These are phyloP conservation scores for Chaetomium sp. DNA, from an alignment of 2,329 filamentous ascomycete genomes.

Conservation along the genomic window DNA sequence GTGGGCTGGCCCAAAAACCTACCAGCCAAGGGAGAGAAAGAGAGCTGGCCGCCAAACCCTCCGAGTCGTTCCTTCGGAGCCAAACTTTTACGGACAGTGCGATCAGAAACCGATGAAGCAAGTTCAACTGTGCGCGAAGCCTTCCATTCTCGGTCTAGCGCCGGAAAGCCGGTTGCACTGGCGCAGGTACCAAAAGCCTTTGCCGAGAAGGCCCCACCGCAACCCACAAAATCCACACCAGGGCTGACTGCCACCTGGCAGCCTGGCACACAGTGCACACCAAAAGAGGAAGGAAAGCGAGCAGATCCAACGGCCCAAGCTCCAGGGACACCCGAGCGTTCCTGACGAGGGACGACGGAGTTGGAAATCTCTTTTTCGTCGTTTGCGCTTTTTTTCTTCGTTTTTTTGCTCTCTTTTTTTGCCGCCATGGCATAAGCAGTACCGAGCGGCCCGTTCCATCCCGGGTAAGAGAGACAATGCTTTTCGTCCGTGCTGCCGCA, in stretches of 20 bases:
- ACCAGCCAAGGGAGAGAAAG: not conserved
- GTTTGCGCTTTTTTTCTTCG: too few species aligned
- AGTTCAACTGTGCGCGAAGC: not conserved
- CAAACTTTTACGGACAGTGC: not conserved
- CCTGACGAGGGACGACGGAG: too few species aligned
- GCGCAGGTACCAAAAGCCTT: conserved; percentile 10
- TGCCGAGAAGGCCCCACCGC: conserved; percentile 6
- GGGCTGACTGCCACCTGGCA: conserved; percentile 2
- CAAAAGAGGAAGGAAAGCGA: not conserved
- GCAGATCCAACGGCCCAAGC: conserved; percentile 8
- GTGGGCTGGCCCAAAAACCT: too few species aligned
- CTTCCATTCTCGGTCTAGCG: not conserved
- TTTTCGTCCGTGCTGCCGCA: too few species aligned
- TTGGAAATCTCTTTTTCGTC: too few species aligned
- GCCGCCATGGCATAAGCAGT: too few species aligned
- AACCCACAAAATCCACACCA: too few species aligned
- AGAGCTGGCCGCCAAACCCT: not conserved
- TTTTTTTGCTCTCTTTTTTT: too few species aligned
- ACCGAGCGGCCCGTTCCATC: too few species aligned
- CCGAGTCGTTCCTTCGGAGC: not conserved
- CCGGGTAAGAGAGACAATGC: too few species aligned
- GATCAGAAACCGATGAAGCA: not conserved
- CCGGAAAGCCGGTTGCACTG: not conserved
- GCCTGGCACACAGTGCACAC: not conserved
- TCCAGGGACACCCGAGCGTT: conserved; percentile 2